Evolutionary conservation across 169 alveolate genomes (phyloP).

Genomic region (Cryptosporidium ubiquitum): DNA sequence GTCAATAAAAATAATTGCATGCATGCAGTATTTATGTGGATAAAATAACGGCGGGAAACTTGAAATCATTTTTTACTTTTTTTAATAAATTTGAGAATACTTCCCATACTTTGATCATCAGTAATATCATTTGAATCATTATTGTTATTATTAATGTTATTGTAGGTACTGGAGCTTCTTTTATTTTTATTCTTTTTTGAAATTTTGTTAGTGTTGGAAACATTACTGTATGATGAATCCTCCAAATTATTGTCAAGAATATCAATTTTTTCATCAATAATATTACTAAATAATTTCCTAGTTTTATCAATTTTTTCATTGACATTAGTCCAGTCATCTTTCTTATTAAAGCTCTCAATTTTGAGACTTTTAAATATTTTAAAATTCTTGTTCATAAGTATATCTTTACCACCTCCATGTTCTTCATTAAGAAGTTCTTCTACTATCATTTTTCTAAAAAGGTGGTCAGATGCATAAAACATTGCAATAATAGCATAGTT

Average conservation of each 20-base stretch:
- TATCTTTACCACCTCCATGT: conserved; percentile 62
- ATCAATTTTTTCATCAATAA: conserved; percentile 26
- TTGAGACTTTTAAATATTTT: conserved; percentile 44
- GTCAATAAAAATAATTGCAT: not conserved
- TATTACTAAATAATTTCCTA: conserved; percentile 29
- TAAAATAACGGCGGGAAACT: not conserved
- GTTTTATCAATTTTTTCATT: conserved; percentile 34
- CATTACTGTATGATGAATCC: not conserved
- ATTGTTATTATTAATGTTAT: too few relatives aligned
- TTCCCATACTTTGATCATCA: conserved; percentile 23
- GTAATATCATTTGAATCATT: not conserved
- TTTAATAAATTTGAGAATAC: conserved; percentile 15
- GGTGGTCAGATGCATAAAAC: conserved; percentile 61
- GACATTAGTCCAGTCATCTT: conserved; percentile 32
- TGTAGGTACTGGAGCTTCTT: not conserved
- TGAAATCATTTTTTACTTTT: not conserved
- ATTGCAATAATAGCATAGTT: conserved; percentile 61
- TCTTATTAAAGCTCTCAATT: conserved; percentile 23
- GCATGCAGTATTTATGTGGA: not conserved
- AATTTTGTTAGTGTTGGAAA: not conserved
- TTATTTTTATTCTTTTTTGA: conserved; percentile 23
- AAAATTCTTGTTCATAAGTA: conserved; percentile 25
- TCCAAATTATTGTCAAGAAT: not conserved
- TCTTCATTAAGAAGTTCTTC: conserved; percentile 55
- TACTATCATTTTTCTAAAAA: conserved; percentile 26